phyloP scores from a whole-genome alignment of 208 protist species.

The Trypanosoma melophagium region DNA sequence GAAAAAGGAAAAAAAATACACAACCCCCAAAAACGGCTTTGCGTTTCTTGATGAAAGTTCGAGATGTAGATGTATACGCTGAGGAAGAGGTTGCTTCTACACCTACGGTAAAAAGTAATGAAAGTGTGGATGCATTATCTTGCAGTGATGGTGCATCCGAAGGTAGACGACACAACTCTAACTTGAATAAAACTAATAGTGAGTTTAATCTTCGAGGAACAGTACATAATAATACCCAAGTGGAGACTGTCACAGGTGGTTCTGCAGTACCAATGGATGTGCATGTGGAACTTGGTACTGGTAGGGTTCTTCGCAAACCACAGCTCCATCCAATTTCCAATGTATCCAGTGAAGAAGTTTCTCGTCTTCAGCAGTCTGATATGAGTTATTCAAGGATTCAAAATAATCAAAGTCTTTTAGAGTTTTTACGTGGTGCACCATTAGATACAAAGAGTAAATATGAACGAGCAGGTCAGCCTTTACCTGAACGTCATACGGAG shows the following conservation, averaged over 20 bases:
- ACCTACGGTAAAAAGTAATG: too few species aligned
- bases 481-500: conserved; percentile 5
- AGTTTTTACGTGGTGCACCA: conserved; percentile 26
- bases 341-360: too few species aligned
- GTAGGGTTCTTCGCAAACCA: not conserved
- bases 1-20: not conserved
- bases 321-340: not conserved
- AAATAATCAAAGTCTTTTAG: conserved; percentile 16
- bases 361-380: too few species aligned
- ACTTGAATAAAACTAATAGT: too few species aligned
- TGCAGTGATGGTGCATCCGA: too few species aligned
- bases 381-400: conserved; percentile 2
- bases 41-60: conserved; percentile 1
- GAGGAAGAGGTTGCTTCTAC: too few species aligned
- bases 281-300: not conserved
- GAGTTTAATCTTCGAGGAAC: too few species aligned
- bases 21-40: not conserved
- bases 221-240: too few species aligned
- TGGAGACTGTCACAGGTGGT: not conserved
- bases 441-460: conserved; percentile 31
- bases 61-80: conserved; percentile 22
- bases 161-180: too few species aligned
- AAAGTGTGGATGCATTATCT: too few species aligned
- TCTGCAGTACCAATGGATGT: too few species aligned
- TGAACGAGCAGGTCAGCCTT: conserved; percentile 27